Base-by-base conservation (phyloP, 805 yeast species). In the Kuraishia capsulata region DNA sequence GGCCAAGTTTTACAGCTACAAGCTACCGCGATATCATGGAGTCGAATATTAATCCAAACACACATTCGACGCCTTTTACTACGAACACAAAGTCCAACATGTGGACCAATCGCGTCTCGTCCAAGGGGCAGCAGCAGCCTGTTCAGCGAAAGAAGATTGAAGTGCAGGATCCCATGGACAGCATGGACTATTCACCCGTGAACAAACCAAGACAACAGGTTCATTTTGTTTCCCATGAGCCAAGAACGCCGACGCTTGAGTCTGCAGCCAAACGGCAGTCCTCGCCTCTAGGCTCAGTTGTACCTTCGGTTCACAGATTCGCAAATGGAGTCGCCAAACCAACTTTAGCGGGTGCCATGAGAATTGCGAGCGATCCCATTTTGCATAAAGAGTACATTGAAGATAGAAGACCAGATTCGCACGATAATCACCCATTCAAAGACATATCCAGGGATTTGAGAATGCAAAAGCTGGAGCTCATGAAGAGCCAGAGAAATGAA, bases 11-110 rank as follows among this genome's bases (percentile, higher is more conserved):
- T 35, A 11, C 37, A 21, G 26, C 34, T 33, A 20, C 13, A 33
- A 32, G 23, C 33, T 30, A 18, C 29, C 32, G 31, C 35, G 33
- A 24, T 36, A 38, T 28, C 34, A 41, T 29, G 20, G 36, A 20
- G 18, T 13, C 14, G 5, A 14, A 21, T 23, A 16, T 25, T 13
- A 8, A 36, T 13, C 10, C 9, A 23, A 28, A 8, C 31, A 30
- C 13, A 36, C 20, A 13, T 26, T 32, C 38, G 34, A 20, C 42
- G 20, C 39, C 37, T 11, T 32, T 28, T n/a, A 26, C 35, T 5
- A 25, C 13, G 20, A 36, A 33, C 17, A 34, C 24, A n/a, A 11
- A 11, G 20, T 28, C 26, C 13, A 13, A 4, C 8, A 18, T 29
- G 35, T 30, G 31, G 31, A 14, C 6, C 17, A 28, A 6, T 5